These are phyloP conservation scores for Chlamydomonas eustigma DNA, from an alignment of 139 green algal species.

Conservation along the genomic window DNA sequence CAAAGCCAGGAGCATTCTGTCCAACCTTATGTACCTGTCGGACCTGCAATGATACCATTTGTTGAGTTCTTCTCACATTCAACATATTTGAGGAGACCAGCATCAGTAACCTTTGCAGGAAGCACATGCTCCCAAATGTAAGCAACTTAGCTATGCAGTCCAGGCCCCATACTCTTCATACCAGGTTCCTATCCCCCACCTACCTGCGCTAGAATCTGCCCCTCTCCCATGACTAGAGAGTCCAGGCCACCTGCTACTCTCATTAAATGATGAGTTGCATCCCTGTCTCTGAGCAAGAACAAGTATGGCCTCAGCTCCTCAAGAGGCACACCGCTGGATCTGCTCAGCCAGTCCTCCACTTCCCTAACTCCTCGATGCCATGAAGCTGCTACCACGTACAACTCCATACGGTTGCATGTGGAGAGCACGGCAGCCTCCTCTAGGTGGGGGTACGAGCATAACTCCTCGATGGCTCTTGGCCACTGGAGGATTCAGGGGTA, in stretches of 20 bases:
- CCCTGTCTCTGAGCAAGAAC: constrained; percentile 93
- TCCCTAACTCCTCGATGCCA: constrained; percentile 93
- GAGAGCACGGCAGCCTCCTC: constrained; percentile 96
- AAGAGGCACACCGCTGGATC: constrained; percentile 80
- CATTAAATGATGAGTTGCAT: constrained; percentile 94
- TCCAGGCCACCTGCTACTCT: constrained; percentile 92
- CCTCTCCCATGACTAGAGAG: constrained; percentile 97
- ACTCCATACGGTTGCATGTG: constrained; percentile 99
- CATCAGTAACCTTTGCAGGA: too few species aligned
- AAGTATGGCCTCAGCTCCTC: constrained; percentile 92
- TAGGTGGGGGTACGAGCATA: constrained; percentile 91
- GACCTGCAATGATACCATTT: constrained; percentile 97
- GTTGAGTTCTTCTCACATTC: too few species aligned
- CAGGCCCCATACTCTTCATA: neutral
- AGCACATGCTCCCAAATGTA: constrained; percentile 6
- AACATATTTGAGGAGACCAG: too few species aligned
- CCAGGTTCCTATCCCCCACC: constrained; percentile 33
- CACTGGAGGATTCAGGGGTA: neutral
- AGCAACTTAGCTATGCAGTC: too few species aligned
- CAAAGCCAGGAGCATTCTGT: constrained; percentile 87
- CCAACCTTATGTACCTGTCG: constrained; percentile 93
- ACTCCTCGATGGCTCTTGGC: constrained; percentile 57
- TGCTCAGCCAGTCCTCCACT: constrained; percentile 97
- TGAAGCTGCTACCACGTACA: constrained; percentile 93
- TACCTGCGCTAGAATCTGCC: constrained; percentile 99